Evolutionary conservation across 306 rosid genomes (phyloP).

Genomic region (Casuarina cunninghamiana): DNA sequence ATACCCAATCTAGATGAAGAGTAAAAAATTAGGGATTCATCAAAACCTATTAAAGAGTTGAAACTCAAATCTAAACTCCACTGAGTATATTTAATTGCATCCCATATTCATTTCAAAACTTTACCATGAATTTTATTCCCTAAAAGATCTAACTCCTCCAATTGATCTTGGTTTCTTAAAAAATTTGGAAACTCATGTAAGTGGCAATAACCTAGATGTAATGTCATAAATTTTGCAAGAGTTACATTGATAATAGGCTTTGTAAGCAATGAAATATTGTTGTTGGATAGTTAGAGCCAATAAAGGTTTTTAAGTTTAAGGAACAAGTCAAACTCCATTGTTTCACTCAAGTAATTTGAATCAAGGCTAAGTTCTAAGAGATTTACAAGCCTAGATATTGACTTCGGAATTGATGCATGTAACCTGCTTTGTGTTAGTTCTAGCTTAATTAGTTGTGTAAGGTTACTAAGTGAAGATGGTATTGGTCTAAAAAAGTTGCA

Average conservation of each 20-base stretch:
- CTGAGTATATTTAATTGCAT: neutral
- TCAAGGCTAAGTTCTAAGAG: neutral
- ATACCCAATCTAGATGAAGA: accelerated
- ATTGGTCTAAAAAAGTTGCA: too few species aligned
- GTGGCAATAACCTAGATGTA: accelerated
- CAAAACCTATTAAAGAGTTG: neutral
- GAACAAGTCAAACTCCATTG: neutral
- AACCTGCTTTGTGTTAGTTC: accelerated
- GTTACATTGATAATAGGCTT: neutral
- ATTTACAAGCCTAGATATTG: neutral
- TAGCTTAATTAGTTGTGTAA: neutral
- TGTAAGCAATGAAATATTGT: neutral
- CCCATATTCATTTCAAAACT: neutral
- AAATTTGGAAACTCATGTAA: neutral
- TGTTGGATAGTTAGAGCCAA: too few species aligned
- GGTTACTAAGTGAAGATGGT: neutral
- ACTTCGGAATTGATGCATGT: neutral
- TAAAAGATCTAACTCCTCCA: too few species aligned
- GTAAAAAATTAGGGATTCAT: neutral
- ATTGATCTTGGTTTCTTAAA: neutral
- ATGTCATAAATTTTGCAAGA: accelerated
- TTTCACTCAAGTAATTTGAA: neutral
- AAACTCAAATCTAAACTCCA: accelerated
- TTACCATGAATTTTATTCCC: too few species aligned
- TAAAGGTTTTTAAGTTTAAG: too few species aligned